Conservation (phyloP, 2,329 filamentous ascomycete genomes). For the Neoascochyta sp. region DNA sequence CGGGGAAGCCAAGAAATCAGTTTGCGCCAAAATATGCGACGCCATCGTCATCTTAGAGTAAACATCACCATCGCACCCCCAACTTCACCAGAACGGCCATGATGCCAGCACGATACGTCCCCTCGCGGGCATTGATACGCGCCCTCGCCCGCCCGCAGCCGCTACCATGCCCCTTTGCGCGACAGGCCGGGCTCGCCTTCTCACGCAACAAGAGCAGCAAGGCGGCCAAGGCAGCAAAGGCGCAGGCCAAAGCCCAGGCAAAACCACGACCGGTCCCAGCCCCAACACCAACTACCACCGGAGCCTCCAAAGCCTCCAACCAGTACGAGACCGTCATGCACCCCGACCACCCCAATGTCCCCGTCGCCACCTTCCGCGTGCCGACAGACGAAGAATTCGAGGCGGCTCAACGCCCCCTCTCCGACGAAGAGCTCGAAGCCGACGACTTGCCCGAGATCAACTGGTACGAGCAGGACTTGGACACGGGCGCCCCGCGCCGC, state of each 20-base stretch:
- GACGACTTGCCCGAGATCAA: conserved; percentile 20
- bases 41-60: no score
- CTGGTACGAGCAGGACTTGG: conserved; percentile 31
- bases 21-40: conserved; percentile 15
- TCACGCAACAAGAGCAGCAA: conserved; percentile 21
- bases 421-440: conserved; percentile 19
- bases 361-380: conserved; percentile 5
- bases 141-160: conserved; percentile 20
- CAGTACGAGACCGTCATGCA: background rate
- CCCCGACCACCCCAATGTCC: conserved; percentile 1
- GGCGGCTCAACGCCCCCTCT: conserved; percentile 6
- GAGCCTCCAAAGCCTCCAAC: background rate
- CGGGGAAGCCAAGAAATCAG: conserved; percentile 22
- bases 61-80: background rate
- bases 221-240: conserved; percentile 8
- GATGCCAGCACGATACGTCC: conserved; percentile 21
- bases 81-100: conserved; percentile 8
- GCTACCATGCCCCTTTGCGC: conserved; percentile 15
- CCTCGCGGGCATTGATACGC: conserved; percentile 24
- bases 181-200: conserved; percentile 13
- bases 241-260: conserved; percentile 3
- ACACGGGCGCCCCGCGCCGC: conserved; percentile 18
- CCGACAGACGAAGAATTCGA: background rate
- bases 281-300: background rate
- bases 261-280: conserved; percentile 1